Evolutionary conservation across 208 protist species (phyloP).

Genomic region (Dictyostelium gargantuum): DNA sequence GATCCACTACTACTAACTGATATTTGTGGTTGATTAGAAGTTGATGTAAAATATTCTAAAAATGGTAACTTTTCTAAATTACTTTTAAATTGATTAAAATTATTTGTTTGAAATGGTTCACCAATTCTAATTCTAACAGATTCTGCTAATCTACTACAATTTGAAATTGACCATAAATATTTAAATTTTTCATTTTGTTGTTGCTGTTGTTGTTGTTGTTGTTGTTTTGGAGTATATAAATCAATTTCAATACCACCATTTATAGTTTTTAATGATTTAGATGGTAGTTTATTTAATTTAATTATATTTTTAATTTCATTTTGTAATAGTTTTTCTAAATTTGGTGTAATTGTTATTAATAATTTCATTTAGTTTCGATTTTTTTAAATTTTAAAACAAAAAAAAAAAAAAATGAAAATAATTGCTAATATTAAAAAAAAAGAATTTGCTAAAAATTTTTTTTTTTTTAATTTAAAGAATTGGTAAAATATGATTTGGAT

Average conservation of each 20-base stretch:
- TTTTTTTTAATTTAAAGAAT: too few relatives aligned
- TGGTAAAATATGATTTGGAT: too few relatives aligned
- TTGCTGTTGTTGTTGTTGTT: not conserved
- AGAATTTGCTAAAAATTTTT: too few relatives aligned
- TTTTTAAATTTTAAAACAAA: not conserved
- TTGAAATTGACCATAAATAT: conserved; percentile 21
- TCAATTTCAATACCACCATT: not conserved
- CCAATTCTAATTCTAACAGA: conserved; percentile 12
- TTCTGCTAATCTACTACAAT: conserved; percentile 25
- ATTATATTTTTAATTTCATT: not conserved
- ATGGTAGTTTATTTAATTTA: not conserved
- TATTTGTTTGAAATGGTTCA: not conserved
- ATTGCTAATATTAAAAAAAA: too few relatives aligned
- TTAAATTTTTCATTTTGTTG: not conserved
- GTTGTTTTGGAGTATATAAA: not conserved
- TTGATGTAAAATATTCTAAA: not conserved
- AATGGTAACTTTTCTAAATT: not conserved
- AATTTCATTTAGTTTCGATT: not conserved
- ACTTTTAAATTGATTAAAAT: not conserved
- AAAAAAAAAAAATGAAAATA: not conserved
- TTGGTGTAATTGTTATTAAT: not conserved
- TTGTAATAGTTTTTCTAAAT: not conserved
- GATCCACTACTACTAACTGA: not conserved
- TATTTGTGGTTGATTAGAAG: not conserved
- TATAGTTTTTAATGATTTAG: not conserved